phyloP scores from a whole-genome alignment of 192 early-diverging fungal genomes.

The Backusella mclennaniae region DNA sequence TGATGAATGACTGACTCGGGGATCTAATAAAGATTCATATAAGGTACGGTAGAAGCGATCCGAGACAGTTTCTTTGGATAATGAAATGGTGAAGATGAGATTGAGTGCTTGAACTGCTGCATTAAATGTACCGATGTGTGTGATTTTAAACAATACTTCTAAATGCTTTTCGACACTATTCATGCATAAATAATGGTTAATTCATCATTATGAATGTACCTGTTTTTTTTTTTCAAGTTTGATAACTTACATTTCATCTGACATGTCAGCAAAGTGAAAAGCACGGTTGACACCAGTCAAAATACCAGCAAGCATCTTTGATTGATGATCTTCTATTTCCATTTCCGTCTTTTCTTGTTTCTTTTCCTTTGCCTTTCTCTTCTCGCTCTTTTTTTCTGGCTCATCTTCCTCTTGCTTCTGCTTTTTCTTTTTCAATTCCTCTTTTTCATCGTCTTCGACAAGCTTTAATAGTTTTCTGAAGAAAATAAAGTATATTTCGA shows the following conservation, averaged over 20 bases:
- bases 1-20: constrained; percentile 69
- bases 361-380: constrained; percentile 23
- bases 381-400: constrained; percentile 27
- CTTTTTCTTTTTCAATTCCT: constrained; percentile 41
- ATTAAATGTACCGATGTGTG: constrained; percentile 88
- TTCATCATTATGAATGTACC: not conserved
- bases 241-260: constrained; percentile 58
- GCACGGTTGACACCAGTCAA: constrained; percentile 96
- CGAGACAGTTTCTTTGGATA: constrained; percentile 44
- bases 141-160: constrained; percentile 88
- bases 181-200: not conserved
- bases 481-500: constrained; percentile 89
- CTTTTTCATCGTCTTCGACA: constrained; percentile 48
- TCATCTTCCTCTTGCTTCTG: constrained; percentile 27
- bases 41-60: constrained; percentile 92
- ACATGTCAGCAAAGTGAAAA: constrained; percentile 85
- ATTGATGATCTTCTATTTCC: constrained; percentile 61
- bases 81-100: constrained; percentile 79
- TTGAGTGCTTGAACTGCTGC: constrained; percentile 91
- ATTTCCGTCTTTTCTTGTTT: constrained; percentile 32
- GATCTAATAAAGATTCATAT: constrained; percentile 87
- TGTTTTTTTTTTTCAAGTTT: no score
- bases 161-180: constrained; percentile 75
- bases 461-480: constrained; percentile 80
- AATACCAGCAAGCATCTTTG: constrained; percentile 88